phyloP scores from a whole-genome alignment of 768 basidiomycete genomes.

The Boletus tylopilopsis region DNA sequence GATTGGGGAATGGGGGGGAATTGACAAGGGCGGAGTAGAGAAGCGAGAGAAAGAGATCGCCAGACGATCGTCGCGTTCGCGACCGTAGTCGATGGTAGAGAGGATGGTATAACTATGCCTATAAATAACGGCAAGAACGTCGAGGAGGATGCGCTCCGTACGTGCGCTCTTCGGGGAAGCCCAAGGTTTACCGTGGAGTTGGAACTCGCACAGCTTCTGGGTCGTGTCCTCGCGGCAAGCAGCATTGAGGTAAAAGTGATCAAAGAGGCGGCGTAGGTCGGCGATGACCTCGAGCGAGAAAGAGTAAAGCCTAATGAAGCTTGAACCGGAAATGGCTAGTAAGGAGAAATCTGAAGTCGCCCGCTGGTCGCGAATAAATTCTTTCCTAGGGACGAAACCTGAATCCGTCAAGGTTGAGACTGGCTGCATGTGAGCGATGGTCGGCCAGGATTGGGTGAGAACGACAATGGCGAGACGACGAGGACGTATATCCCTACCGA shows the following conservation, averaged over 20 bases:
- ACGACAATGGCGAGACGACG: constrained; percentile 17
- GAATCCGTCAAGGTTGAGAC: constrained; percentile 36
- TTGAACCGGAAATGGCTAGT: constrained; percentile 62
- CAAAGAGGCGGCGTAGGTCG: constrained; percentile 55
- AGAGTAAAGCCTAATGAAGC: constrained; percentile 65
- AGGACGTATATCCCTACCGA: constrained; percentile 25
- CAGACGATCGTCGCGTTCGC: constrained; percentile 70
- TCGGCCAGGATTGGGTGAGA: constrained; percentile 23
- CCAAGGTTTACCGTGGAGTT: constrained; percentile 71
- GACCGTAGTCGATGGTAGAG: constrained; percentile 72
- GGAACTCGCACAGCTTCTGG: constrained; percentile 63
- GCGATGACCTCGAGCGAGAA: constrained; percentile 53
- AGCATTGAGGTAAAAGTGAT: constrained; percentile 40
- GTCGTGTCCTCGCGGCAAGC: constrained; percentile 51
- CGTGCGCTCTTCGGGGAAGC: constrained; percentile 58
- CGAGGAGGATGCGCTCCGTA: constrained; percentile 67
- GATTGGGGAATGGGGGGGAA: constrained; percentile 37
- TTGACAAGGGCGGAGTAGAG: constrained; percentile 30
- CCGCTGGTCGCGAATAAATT: constrained; percentile 62
- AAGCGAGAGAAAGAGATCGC: constrained; percentile 68
- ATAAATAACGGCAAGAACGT: constrained; percentile 60
- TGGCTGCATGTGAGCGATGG: constrained; percentile 30
- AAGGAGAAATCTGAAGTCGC: constrained; percentile 60
- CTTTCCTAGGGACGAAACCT: constrained; percentile 64
- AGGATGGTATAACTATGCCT: constrained; percentile 61